Percentiles rank a stretch among this genome's conserved stretches.
Evolutionary conservation across 148 eudicot genomes (phyloP).

Genomic region (Rheum nobile): DNA sequence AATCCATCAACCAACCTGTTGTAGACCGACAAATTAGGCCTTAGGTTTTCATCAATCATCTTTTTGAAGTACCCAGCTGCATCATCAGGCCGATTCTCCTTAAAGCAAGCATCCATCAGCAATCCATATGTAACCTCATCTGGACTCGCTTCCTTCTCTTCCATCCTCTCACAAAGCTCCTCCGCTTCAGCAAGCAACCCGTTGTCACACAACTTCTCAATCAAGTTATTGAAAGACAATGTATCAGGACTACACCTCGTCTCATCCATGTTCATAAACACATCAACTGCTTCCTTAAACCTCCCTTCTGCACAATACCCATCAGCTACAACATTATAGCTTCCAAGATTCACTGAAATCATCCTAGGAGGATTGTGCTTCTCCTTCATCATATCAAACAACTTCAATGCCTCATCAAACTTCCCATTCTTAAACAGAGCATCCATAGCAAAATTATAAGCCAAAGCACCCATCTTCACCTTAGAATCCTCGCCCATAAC

Average conservation of each 20-base stretch:
- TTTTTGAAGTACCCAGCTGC: slow-evolving; percentile 69
- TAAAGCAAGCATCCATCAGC: slow-evolving; percentile 81
- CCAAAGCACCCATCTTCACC: slow-evolving; percentile 61
- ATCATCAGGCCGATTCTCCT: slow-evolving; percentile 65
- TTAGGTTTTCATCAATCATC: slow-evolving; percentile 65
- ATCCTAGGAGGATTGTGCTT: slow-evolving; percentile 64
- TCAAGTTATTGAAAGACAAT: slow-evolving; percentile 67
- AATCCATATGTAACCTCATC: slow-evolving; percentile 71
- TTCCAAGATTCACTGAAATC: slow-evolving; percentile 67
- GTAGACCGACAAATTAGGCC: slow-evolving; percentile 70
- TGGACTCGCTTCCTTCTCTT: slow-evolving; percentile 60
- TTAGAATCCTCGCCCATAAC: slow-evolving; percentile 34
- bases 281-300: slow-evolving; percentile 60
- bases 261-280: slow-evolving; percentile 77
- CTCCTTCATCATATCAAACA: slow-evolving; percentile 65
- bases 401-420: slow-evolving; percentile 57
- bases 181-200: slow-evolving; percentile 61
- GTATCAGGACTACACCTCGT: slow-evolving; percentile 70
- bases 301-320: slow-evolving; percentile 60
- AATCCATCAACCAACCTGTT: slow-evolving; percentile 66
- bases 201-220: slow-evolving; percentile 61
- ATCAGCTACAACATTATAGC: slow-evolving; percentile 78
- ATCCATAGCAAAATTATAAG: slow-evolving; percentile 58
- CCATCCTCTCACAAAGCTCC: slow-evolving; percentile 63
- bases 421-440: slow-evolving; percentile 72